Percentiles rank a stretch among this genome's conserved stretches.
phyloP scores from a whole-genome alignment of 176 grass and related monocot species.

The Sorghum bicolor region Sorghum_bicolor_NCBIv3 NC_012876.2:63585001-63585500 shows the following conservation, averaged over 20 bases:
- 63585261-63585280: neutral
- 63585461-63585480: neutral
- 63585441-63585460: neutral
- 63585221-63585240: neutral
- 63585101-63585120: neutral
- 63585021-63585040: neutral
- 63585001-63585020: too few species aligned
- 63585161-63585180: neutral
- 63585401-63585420: neutral
- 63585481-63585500: neutral
- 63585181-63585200: neutral
- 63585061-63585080: too few species aligned
- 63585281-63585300: conserved; percentile 9
- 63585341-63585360: conserved; percentile 75
- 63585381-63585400: conserved; percentile 70
- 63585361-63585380: conserved; percentile 77
- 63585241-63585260: neutral
- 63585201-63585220: neutral
- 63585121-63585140: neutral
- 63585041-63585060: neutral
- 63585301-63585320: conserved; percentile 59
- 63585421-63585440: neutral
- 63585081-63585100: neutral
- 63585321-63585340: conserved; percentile 65
- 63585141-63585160: neutral